Evolutionary conservation across 768 basidiomycete genomes (phyloP).

Genomic region (Tulasnella sp.): DNA sequence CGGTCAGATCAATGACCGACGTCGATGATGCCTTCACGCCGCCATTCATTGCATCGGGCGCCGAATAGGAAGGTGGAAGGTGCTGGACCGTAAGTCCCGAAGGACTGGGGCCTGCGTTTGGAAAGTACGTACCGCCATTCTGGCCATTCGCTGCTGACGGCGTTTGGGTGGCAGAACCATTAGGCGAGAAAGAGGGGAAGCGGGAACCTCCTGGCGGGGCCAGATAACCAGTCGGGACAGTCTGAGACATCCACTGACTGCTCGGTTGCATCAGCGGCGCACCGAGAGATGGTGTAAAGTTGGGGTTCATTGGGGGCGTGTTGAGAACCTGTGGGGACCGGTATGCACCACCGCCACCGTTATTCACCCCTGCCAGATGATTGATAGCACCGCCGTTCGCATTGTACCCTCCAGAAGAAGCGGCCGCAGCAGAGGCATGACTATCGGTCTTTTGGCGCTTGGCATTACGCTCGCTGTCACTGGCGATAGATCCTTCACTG

Average conservation of each 20-base stretch:
- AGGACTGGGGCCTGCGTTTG: neutral
- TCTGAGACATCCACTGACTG: neutral
- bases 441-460: conserved; percentile 5
- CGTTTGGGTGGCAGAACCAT: neutral
- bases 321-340: conserved; percentile 6
- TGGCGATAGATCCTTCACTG: neutral
- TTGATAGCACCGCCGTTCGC: neutral
- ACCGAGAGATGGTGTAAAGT: neutral
- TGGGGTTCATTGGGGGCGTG: neutral
- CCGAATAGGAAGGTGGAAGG: neutral
- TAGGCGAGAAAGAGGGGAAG: neutral
- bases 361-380: neutral
- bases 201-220: neutral
- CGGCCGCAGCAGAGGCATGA: neutral
- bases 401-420: neutral
- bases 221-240: neutral
- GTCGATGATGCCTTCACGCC: neutral
- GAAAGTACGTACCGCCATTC: too few relatives aligned
- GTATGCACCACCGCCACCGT: conserved; percentile 8
- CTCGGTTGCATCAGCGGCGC: conserved; percentile 5
- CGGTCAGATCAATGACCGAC: conserved; percentile 16
- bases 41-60: neutral
- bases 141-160: neutral
- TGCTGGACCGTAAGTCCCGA: neutral
- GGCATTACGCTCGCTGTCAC: neutral